A percentile compares a stretch with the other conserved stretches of the same genome.
These are phyloP conservation scores for Nidularia sp. DNA, from an alignment of 768 basidiomycete genomes.

Conservation along the genomic window DNA sequence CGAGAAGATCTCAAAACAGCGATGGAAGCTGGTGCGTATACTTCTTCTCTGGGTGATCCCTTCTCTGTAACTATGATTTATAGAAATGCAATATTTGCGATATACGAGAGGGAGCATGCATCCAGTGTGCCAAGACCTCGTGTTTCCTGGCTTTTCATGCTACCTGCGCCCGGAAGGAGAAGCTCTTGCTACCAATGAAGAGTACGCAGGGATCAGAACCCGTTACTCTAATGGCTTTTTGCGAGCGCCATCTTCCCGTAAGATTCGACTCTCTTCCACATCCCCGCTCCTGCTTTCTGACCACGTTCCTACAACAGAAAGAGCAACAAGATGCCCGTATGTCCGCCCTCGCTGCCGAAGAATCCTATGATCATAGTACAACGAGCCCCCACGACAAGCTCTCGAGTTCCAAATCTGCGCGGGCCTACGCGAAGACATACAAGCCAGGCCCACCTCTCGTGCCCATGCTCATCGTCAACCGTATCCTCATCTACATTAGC, in stretches of 20 bases:
- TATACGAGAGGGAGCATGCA: conserved; percentile 73
- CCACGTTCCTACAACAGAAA: conserved; percentile 33
- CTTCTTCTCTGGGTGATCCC: not conserved
- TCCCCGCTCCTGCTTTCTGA: not conserved
- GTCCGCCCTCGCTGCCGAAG: conserved; percentile 53
- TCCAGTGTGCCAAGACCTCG: conserved; percentile 87
- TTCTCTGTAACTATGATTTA: not conserved
- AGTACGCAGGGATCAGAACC: conserved; percentile 71
- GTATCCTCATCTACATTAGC: conserved; percentile 69
- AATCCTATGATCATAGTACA: conserved; percentile 28
- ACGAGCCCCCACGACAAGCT: conserved; percentile 28
- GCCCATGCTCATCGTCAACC: conserved; percentile 78
- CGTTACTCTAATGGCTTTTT: conserved; percentile 72
- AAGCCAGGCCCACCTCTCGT: conserved; percentile 91
- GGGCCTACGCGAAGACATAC: conserved; percentile 90
- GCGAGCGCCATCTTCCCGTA: conserved; percentile 90
- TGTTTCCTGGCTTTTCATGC: conserved; percentile 95
- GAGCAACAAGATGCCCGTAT: conserved; percentile 64
- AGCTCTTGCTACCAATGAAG: conserved; percentile 85
- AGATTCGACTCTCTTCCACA: conserved; percentile 16
- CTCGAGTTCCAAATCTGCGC: conserved; percentile 68
- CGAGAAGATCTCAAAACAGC: conserved; percentile 80
- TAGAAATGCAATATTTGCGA: conserved; percentile 49
- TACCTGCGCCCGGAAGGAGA: conserved; percentile 88
- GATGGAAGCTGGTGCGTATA: conserved; percentile 86